phyloP scores from a whole-genome alignment of 495 filamentous ascomycete genomes.

The Aspergillus haitiensis region DNA sequence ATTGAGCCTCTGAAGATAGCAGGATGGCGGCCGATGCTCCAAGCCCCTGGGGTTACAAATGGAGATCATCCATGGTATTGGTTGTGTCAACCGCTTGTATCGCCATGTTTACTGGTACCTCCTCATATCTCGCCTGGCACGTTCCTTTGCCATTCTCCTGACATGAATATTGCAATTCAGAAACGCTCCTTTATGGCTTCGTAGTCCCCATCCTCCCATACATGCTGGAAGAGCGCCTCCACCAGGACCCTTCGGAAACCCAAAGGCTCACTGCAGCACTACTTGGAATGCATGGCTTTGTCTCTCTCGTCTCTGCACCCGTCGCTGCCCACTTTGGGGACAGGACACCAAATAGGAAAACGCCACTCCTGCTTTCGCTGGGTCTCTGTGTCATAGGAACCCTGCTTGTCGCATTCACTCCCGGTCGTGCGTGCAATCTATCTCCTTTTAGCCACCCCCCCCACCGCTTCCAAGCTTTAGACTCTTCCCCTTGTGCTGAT shows the following conservation, averaged over 20 bases:
- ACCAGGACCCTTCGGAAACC: conserved; percentile 23
- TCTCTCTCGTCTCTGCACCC: conserved; percentile 26
- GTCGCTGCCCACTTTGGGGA: conserved; percentile 28
- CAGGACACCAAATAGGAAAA: conserved; percentile 16
- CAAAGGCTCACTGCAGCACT: conserved; percentile 28
- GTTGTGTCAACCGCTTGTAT: neutral
- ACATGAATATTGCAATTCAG: conserved; percentile 8
- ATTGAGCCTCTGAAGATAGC: too few species aligned
- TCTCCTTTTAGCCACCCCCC: neutral
- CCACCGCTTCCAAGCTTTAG: neutral
- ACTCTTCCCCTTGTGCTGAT: conserved; percentile 1
- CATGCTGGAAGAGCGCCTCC: conserved; percentile 30
- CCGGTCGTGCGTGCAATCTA: conserved; percentile 14
- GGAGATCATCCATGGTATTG: neutral
- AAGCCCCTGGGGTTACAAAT: neutral
- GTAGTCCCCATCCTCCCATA: conserved; percentile 32
- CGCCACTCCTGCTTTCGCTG: conserved; percentile 19
- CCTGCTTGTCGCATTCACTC: conserved; percentile 18
- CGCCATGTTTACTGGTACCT: neutral
- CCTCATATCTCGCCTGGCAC: neutral
- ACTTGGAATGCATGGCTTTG: conserved; percentile 25
- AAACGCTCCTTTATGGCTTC: conserved; percentile 33
- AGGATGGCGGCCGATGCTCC: neutral
- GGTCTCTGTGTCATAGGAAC: conserved; percentile 19
- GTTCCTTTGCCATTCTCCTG: neutral